These are phyloP conservation scores for Rosa persica DNA, from an alignment of 306 rosid species.

Conservation along the genomic window DNA sequence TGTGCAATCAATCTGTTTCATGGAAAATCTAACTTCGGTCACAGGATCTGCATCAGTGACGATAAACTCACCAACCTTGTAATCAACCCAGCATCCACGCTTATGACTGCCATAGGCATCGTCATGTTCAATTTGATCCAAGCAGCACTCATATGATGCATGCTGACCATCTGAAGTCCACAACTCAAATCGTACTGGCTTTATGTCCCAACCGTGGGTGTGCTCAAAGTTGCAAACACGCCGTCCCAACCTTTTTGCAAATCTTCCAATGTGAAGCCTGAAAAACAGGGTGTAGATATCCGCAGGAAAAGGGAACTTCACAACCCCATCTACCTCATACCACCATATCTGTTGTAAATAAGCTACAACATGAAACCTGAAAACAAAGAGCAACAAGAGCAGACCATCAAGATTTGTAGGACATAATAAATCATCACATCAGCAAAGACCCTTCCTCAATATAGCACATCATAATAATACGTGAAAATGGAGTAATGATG, in stretches of 20 bases:
- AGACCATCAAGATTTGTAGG: background rate
- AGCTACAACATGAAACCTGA: conserved; percentile 77
- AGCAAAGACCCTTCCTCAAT: background rate
- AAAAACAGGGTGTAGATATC: conserved; percentile 74
- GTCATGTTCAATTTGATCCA: conserved; percentile 56
- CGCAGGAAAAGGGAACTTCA: conserved; percentile 76
- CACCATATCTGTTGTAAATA: conserved; percentile 98
- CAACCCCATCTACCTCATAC: conserved; percentile 87
- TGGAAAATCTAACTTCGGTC: conserved; percentile 76
- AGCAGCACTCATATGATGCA: conserved; percentile 57
- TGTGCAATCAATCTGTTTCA: conserved; percentile 97
- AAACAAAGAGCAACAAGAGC: conserved; percentile 33
- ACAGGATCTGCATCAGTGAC: conserved; percentile 58
- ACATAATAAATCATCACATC: background rate
- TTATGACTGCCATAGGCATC: conserved; percentile 57
- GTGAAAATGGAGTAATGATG: background rate
- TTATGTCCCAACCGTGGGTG: conserved; percentile 90
- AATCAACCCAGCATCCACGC: conserved; percentile 88
- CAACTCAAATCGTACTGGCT: conserved; percentile 70
- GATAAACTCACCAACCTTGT: conserved; percentile 91
- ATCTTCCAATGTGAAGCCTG: conserved; percentile 86
- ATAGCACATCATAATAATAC: background rate
- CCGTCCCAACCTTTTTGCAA: conserved; percentile 77
- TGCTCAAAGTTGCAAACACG: conserved; percentile 80
- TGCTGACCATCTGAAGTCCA: conserved; percentile 76